Evolutionary conservation across 192 early-diverging fungal genomes (phyloP).

Genomic region (Coemansia sp.): DNA sequence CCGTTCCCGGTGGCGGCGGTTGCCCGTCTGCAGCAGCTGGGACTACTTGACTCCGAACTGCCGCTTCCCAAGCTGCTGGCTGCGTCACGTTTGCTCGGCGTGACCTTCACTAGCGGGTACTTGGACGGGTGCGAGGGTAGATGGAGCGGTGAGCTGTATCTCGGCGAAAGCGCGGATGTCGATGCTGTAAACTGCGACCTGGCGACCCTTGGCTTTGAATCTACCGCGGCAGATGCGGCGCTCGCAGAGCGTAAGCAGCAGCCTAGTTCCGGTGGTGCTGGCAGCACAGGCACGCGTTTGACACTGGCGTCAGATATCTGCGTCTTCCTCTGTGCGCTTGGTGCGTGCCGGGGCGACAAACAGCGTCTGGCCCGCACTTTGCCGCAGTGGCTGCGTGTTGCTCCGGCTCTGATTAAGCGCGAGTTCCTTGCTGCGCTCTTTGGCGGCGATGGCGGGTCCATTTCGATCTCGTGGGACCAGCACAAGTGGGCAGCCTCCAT

Average conservation of each 20-base stretch:
- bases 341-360: not conserved
- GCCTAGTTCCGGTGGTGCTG: not conserved
- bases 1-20: not conserved
- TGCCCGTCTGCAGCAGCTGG: conserved; percentile 9
- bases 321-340: conserved; percentile 10
- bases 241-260: not conserved
- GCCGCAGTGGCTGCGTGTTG: conserved; percentile 20
- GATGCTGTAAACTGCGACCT: conserved; percentile 18
- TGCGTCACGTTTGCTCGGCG: conserved; percentile 17
- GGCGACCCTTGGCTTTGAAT: conserved; percentile 16
- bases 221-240: not conserved
- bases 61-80: conserved; percentile 20
- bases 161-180: conserved; percentile 14
- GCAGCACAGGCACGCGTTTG: not conserved
- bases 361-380: not conserved
- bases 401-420: conserved; percentile 17
- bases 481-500: conserved; percentile 6
- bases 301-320: not conserved
- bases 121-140: not conserved
- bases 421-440: conserved; percentile 29
- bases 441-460: conserved; percentile 1
- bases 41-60: conserved; percentile 14
- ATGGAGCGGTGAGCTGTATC: conserved; percentile 2
- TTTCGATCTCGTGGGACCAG: conserved; percentile 8
- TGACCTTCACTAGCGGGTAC: not conserved